Conservation (phyloP, 2,329 filamentous ascomycete species). For the Salinomyces thailandicus region DNA sequence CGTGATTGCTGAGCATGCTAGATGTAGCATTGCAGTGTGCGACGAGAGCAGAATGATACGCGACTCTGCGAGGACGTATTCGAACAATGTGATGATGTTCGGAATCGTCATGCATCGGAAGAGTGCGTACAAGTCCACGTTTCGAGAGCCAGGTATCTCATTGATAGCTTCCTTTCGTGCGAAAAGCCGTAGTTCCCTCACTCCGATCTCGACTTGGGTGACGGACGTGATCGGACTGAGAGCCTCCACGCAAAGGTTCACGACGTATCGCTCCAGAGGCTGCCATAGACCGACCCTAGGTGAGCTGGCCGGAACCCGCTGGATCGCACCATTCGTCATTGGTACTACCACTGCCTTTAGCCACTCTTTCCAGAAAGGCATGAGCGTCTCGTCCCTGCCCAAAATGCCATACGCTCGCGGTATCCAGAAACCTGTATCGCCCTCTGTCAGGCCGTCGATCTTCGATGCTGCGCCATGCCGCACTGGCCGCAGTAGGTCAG, state of each 20-base stretch:
- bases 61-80: slow-evolving; percentile 85
- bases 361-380: slow-evolving; percentile 98
- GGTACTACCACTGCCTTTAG: slow-evolving; percentile 85
- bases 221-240: slow-evolving; percentile 86
- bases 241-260: slow-evolving; percentile 92
- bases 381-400: slow-evolving; percentile 70
- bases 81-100: slow-evolving; percentile 85
- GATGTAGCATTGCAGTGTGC: slow-evolving; percentile 89
- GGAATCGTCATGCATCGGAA: slow-evolving; percentile 84
- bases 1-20: slow-evolving; percentile 77
- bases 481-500: slow-evolving; percentile 83
- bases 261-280: slow-evolving; percentile 88
- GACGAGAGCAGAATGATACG: slow-evolving; percentile 94
- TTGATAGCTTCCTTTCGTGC: slow-evolving; percentile 87
- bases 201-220: slow-evolving; percentile 85
- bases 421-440: slow-evolving; percentile 92
- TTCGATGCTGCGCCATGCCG: slow-evolving; percentile 91
- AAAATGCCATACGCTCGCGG: slow-evolving; percentile 88
- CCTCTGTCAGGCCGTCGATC: slow-evolving; percentile 90
- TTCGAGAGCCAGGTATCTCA: slow-evolving; percentile 84
- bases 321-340: slow-evolving; percentile 79
- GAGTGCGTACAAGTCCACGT: slow-evolving; percentile 83
- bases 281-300: slow-evolving; percentile 91
- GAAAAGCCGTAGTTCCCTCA: slow-evolving; percentile 83
- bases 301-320: slow-evolving; percentile 77